phyloP scores from a whole-genome alignment of 768 basidiomycete genomes.

The Rossbeevera mucosa region DNA sequence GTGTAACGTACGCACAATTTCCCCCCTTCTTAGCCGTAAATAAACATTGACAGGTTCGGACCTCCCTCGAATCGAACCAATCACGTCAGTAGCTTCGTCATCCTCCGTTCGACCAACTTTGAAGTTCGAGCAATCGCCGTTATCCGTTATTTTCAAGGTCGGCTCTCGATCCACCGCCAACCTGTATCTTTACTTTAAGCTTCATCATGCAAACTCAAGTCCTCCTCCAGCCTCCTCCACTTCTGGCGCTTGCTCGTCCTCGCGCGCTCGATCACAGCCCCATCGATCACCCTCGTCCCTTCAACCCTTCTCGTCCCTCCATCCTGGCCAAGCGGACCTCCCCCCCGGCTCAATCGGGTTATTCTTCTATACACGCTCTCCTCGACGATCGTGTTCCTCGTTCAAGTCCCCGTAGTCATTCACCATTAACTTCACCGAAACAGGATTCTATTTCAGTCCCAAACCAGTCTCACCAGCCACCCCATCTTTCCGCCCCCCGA shows the following conservation, averaged over 20 bases:
- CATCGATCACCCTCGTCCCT: constrained; percentile 23
- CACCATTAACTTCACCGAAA: constrained; percentile 13
- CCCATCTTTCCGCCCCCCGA: constrained; percentile 19
- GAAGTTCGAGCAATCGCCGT: constrained; percentile 11
- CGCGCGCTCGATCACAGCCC: constrained; percentile 17
- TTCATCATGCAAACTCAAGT: constrained; percentile 26
- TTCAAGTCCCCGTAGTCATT: constrained; percentile 31
- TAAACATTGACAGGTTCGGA: constrained; percentile 23
- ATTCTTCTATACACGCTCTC: constrained; percentile 28
- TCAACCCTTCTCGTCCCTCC: constrained; percentile 25
- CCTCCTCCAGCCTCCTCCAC: constrained; percentile 26
- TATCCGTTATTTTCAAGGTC: constrained; percentile 16
- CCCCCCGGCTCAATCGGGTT: constrained; percentile 33
- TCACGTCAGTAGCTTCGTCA: constrained; percentile 25
- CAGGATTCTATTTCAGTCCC: constrained; percentile 12
- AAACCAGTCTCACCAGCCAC: constrained; percentile 15
- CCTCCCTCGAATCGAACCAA: constrained; percentile 21
- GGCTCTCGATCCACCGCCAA: constrained; percentile 11
- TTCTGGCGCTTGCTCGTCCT: constrained; percentile 14
- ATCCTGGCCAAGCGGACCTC: constrained; percentile 35
- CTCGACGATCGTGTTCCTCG: constrained; percentile 32
- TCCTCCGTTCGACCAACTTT: constrained; percentile 8
- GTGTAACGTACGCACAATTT: constrained; percentile 12
- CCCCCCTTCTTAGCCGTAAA: constrained; percentile 25
- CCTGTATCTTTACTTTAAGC: constrained; percentile 10